Evolutionary conservation across 2,329 filamentous ascomycete species (phyloP).

Genomic region (Claviceps digitariae): DNA sequence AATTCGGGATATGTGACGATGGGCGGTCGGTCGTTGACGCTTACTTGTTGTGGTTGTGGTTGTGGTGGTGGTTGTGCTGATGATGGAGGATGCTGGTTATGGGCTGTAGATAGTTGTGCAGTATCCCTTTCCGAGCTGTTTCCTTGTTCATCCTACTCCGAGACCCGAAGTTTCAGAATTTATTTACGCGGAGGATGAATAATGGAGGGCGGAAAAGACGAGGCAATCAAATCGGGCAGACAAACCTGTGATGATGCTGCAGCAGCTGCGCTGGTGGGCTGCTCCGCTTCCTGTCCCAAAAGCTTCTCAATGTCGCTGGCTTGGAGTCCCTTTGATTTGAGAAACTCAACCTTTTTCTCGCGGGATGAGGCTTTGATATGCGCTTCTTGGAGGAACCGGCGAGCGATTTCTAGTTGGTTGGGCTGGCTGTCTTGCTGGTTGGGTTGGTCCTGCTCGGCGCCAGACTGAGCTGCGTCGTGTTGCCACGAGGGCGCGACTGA

Average conservation of each 20-base stretch:
- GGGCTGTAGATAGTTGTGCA: slow-evolving; percentile 1
- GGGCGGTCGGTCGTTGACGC: slow-evolving; percentile 33
- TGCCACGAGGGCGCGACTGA: slow-evolving; percentile 21
- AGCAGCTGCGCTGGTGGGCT: slow-evolving; percentile 1
- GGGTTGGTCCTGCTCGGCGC: slow-evolving; percentile 12
- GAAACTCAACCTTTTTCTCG: slow-evolving; percentile 63
- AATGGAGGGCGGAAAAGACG: background rate
- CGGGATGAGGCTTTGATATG: slow-evolving; percentile 53
- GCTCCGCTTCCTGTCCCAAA: slow-evolving; percentile 27
- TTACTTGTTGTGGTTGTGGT: background rate
- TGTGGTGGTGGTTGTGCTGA: too few species aligned
- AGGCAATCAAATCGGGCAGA: background rate
- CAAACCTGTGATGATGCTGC: background rate
- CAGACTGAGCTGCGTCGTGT: slow-evolving; percentile 10
- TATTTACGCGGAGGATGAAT: background rate
- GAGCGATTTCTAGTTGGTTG: slow-evolving; percentile 46
- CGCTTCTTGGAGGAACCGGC: slow-evolving; percentile 62
- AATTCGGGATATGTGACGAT: slow-evolving; percentile 62
- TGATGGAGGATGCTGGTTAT: slow-evolving; percentile 12
- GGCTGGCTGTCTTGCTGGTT: slow-evolving; percentile 28
- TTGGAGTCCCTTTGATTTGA: slow-evolving; percentile 62
- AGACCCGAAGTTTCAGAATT: background rate
- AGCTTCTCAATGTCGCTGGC: slow-evolving; percentile 55
- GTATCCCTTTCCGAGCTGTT: background rate
- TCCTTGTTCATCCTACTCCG: background rate